Base-by-base conservation (phyloP, 2,329 filamentous ascomycete genomes). In the Diaporthe sp. region DNA sequence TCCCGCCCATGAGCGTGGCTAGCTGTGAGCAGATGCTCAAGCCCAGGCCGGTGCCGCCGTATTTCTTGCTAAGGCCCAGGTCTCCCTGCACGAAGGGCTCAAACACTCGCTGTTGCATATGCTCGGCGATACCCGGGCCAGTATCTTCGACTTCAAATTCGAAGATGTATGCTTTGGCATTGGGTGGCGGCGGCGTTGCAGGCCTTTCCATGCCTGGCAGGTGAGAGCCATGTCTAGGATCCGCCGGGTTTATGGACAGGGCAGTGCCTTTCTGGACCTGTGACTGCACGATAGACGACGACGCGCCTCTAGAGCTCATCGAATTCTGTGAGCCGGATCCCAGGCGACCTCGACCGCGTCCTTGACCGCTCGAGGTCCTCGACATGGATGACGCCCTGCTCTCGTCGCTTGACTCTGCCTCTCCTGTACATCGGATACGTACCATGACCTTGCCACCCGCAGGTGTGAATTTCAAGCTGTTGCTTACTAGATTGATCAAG, bases 11-110 rank as follows among this genome's bases (percentile, higher is more conserved):
- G 22, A 98, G 85, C 22, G 87, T 91, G 4, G 95, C 94, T 50
- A 98, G 86, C 81, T 98, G 96, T 27, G 94, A 93, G 83, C 95
- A 97, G 79, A 98, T 98, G 79, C 94, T 96, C 71, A 98, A 83
- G 2, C 96, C 96, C 2, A 98, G 86, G 5, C 96, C 96, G 1
- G 96, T 98, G 22, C 96, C 96, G 25, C 95, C 95, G 80, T 93
- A 97, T 80, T 97, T 97, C 82, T 95, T 97, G 85, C 94, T 97
- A 22, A 98, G 85, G 0, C 95, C 94, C 1, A 97, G 85, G 80
- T 98, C 95, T n/a, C 94, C 96, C 82, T 98, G 96, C 0, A 98
- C 94, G 80, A 98, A 98, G 0, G 96, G 96, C 81, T 98, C 96
- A 81, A 98, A 98, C 13, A 98, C 94, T 77, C 92, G 92, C 73